Conservation (phyloP, 805 yeast genomes). For the Jamesozyma jinghongensis region DNA sequence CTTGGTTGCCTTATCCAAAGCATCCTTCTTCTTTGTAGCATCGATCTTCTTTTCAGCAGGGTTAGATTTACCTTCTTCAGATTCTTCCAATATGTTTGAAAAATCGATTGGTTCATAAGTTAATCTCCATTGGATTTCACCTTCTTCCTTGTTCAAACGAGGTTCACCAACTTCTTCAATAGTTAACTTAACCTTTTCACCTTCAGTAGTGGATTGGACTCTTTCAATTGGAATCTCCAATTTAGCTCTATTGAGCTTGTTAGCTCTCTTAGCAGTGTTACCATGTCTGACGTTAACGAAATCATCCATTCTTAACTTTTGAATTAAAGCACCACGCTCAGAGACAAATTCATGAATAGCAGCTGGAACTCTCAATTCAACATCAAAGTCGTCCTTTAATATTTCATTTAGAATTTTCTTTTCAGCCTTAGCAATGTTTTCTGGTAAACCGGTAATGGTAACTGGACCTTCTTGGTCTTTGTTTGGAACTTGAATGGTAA, state of each 20-base stretch:
- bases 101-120: constrained; percentile 32
- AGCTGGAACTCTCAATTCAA: constrained; percentile 48
- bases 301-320: constrained; percentile 42
- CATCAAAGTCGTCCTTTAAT: constrained; percentile 49
- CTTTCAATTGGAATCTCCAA: constrained; percentile 41
- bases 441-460: constrained; percentile 57
- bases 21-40: constrained; percentile 40
- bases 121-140: constrained; percentile 57
- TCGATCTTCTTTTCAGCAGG: constrained; percentile 35
- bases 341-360: constrained; percentile 49
- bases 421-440: constrained; percentile 53
- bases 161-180: constrained; percentile 31
- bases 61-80: constrained; percentile 38
- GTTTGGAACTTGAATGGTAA: constrained; percentile 58
- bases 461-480: constrained; percentile 43
- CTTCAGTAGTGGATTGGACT: constrained; percentile 29
- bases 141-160: constrained; percentile 20
- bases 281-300: constrained; percentile 56
- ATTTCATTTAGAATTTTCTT: constrained; percentile 46
- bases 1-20: constrained; percentile 23
- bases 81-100: constrained; percentile 29
- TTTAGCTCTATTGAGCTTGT: constrained; percentile 37
- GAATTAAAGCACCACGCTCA: constrained; percentile 57
- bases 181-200: constrained; percentile 39
- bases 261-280: constrained; percentile 39